Evolutionary conservation across 2,329 filamentous ascomycete genomes (phyloP), one percentile per base, ranked within the genome.

Genomic region (Cladophialophora chaetospira): DNA sequence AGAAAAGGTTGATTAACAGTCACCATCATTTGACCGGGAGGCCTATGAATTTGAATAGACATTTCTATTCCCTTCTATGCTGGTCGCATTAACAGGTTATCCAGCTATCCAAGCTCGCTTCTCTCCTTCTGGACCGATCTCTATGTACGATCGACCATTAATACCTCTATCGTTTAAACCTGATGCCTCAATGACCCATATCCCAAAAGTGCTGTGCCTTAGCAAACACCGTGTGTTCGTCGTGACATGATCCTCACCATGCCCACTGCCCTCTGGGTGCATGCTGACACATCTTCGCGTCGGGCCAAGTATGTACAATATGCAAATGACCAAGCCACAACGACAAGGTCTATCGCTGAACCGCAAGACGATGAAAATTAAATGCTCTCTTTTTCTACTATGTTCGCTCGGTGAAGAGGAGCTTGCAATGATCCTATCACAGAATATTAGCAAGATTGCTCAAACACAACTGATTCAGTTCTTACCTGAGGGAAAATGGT

Each of bases 401-500:
- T 50, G 71, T 61, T 50, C 76, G 73, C 38, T 75, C 71, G 50
- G 75, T 81, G 70, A 94, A 92, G 1, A 86, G 87, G 67, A 94
- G 81, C 54, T 88, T 86, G 76, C 89, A 94, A 71, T 94, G 88
- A 71, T 95, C 90, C 89, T 93, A 63, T 3, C 61, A 63, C 3
- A 60, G 71, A 58, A 54, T 65, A 53, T 57, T 54, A 45, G 42
- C 45, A 36, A 23, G 21, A 36, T 15, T 35, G 5, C 10, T 13
- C 61, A 10, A 23, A 26, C 19, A 6, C 13, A 3, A 53, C 54
- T 63, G 57, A 38, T 25, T 47, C 5, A 35, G 49, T n/a, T 77
- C 86, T 73, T 77, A 95, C 92, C 88, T 88, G 88, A 55, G 94
- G 94, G 82, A 99, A 99, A 67, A 99, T 96, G 25, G 91, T 97